Conservation (phyloP, 2,329 filamentous ascomycete species). For the Colletotrichum navitas region DNA sequence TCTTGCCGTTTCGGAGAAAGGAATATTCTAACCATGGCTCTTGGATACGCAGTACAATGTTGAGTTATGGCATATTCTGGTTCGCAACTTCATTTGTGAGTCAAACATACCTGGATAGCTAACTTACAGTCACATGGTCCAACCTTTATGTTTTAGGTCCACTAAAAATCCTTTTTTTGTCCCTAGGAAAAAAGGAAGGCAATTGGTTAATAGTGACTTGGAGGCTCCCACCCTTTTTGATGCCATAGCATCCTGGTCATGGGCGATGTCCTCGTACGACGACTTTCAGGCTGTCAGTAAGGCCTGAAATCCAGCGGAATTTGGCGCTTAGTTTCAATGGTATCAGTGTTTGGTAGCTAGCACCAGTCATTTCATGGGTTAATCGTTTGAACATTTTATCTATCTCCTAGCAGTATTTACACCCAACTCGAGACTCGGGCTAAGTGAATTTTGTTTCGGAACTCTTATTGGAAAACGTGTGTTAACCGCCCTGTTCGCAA, state of each 20-base stretch:
- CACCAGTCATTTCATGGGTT: not conserved
- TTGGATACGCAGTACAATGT: not conserved
- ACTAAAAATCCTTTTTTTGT: too few species aligned
- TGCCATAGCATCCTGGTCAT: too few species aligned
- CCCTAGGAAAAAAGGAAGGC: too few species aligned
- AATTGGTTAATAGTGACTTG: too few species aligned
- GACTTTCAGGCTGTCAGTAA: not conserved
- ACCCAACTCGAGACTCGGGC: not conserved
- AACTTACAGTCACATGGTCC: not conserved
- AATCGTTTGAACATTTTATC: not conserved
- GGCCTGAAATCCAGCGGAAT: not conserved
- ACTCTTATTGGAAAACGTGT: not conserved
- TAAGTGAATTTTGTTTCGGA: not conserved
- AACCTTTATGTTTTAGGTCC: not conserved
- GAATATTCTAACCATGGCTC: not conserved
- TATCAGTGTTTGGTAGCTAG: not conserved
- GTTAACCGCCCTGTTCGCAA: not conserved
- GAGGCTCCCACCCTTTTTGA: too few species aligned
- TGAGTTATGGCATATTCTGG: not conserved
- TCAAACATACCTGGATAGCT: not conserved
- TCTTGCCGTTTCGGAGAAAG: too few species aligned
- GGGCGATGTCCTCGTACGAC: not conserved
- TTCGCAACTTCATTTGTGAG: not conserved
- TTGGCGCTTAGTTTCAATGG: too few species aligned
- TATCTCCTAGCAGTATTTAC: not conserved